These are phyloP conservation scores for Vigna angularis DNA, from an alignment of 306 rosid genomes.

Conservation along the genomic window DNA sequence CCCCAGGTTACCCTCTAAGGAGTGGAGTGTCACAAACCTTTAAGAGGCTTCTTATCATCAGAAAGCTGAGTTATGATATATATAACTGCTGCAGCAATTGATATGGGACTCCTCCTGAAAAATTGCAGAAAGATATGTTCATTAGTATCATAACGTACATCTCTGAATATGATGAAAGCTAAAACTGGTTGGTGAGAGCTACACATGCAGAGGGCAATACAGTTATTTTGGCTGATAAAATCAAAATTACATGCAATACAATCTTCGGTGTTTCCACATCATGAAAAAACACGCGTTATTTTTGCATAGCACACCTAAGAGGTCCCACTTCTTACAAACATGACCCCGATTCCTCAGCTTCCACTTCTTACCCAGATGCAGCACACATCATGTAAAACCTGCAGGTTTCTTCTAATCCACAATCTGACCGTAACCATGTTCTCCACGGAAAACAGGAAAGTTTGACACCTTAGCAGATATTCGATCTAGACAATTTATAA, in stretches of 20 bases:
- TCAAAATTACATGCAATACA: background rate
- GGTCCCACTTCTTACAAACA: background rate
- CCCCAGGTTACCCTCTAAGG: background rate
- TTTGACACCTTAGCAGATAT: background rate
- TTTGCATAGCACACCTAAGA: background rate
- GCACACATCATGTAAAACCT: background rate
- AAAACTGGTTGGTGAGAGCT: constrained; percentile 11
- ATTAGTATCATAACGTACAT: constrained; percentile 4
- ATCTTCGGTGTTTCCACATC: constrained; percentile 4
- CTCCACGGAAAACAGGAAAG: constrained; percentile 18
- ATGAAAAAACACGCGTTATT: background rate
- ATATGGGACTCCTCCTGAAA: constrained; percentile 98
- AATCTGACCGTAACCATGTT: constrained; percentile 6
- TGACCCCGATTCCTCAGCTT: background rate
- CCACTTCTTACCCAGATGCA: constrained; percentile 20
- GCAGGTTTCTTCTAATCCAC: background rate
- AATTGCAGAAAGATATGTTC: background rate
- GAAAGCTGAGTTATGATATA: constrained; percentile 95
- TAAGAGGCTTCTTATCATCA: constrained; percentile 89
- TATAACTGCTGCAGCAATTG: constrained; percentile 95
- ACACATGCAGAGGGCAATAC: constrained; percentile 7
- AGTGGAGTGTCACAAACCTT: constrained; percentile 59
- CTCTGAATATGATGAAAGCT: constrained; percentile 4
- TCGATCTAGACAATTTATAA: constrained; percentile 1
- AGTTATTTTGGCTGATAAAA: constrained; percentile 5